These are phyloP conservation scores for Fagopyrum tataricum DNA, from an alignment of 148 eudicot genomes.

Conservation along the genomic window DNA sequence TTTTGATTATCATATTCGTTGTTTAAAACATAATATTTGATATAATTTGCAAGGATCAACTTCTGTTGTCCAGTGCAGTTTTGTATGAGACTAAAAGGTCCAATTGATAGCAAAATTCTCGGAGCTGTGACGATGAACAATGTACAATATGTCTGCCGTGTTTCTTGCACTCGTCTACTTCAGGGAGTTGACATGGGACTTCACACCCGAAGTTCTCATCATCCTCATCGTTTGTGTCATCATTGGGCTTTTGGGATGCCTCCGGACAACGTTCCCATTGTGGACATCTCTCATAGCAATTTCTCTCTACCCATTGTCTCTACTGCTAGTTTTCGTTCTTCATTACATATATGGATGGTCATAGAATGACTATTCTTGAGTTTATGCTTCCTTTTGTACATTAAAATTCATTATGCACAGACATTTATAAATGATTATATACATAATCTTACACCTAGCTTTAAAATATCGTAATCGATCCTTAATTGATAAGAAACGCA, in stretches of 20 bases:
- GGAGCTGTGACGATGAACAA: conserved; percentile 86
- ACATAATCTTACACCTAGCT: no score
- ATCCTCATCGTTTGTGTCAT: conserved; percentile 62
- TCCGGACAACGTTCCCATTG: conserved; percentile 68
- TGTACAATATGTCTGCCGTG: conserved; percentile 65
- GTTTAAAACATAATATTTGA: not conserved
- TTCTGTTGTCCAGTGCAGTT: not conserved
- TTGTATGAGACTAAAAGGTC: not conserved
- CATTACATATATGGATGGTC: conserved; percentile 83
- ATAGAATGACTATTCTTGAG: conserved; percentile 28
- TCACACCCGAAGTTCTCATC: conserved; percentile 80
- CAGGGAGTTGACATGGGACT: conserved; percentile 71
- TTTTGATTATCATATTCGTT: not conserved
- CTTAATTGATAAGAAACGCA: no score
- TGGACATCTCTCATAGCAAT: conserved; percentile 76
- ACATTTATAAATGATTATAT: no score
- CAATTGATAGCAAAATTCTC: not conserved
- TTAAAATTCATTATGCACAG: no score
- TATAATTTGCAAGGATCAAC: not conserved
- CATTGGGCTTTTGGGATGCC: conserved; percentile 67
- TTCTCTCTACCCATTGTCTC: conserved; percentile 67
- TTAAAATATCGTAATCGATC: no score
- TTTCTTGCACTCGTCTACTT: conserved; percentile 66
- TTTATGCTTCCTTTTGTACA: no score
- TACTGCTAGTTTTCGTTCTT: conserved; percentile 58